Base-by-base conservation (phyloP, 495 filamentous ascomycete species). In the Platismatia glauca region DNA sequence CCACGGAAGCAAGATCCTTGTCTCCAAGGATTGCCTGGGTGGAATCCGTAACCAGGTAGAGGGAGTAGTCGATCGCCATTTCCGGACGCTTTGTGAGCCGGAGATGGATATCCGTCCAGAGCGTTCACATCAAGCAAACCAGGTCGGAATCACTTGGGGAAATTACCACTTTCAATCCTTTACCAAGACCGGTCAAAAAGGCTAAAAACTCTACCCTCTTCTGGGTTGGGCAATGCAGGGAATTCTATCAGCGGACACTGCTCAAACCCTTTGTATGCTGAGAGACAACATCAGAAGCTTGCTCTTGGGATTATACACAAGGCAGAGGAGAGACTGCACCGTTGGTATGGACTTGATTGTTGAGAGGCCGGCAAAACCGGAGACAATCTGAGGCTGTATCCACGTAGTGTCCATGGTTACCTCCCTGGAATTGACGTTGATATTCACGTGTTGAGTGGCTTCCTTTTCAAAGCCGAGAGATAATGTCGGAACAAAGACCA, bases 21-120 rank as follows among this genome's bases (percentile, higher is more conserved):
- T 81, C 76, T 52, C 86, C 86, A 33, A 96, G 83, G 60, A 96
- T 89, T 7, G 85, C 81, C 20, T 84, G 79, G 9, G 90, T 92
- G 29, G 91, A 95, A 77, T 97, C 91, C 1, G 93, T 97, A 63
- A 97, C 93, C 53, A 97, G 79, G 71, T 97, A 97, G 7, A 96
- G 74, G 12, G 86, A 83, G 64, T 86, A 81, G 67, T 88, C 76
- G 31, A 80, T 46, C 20, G 50, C 53, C 70, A 72, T 72, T 16
- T n/a, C 27, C 12, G 4, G 33, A 39, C 52, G 12, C 16, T 33
- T 24, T 53, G 46, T 11, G 31, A 48, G 39, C 20, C 6, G 9
- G 46, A 50, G 22, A 29, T 50, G 22, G 6, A 50, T 13, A 50
- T 24, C 1, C 11, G 46, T 29, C 1, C 5, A 18, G 15, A 31